These are phyloP conservation scores for Bonia amplexicaulis DNA, from an alignment of 176 grass and related monocot genomes.

Conservation along the genomic window DNA sequence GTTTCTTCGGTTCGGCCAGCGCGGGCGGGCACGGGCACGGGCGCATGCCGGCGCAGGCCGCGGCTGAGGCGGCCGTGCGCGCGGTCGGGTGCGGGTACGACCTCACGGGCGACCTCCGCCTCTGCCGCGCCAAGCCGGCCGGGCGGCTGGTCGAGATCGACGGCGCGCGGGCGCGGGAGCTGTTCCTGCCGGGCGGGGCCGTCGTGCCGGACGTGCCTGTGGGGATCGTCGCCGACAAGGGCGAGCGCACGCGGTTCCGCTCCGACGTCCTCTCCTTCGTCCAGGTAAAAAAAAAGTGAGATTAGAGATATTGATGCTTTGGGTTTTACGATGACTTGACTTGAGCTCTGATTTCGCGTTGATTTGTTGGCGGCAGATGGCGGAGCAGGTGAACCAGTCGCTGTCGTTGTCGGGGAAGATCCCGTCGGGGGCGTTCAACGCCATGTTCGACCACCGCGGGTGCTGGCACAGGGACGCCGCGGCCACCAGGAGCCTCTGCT, in stretches of 20 bases:
- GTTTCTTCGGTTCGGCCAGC: background rate
- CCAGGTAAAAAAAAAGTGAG: conserved; percentile 26
- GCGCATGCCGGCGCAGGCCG: conserved; percentile 45
- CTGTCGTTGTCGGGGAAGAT: conserved; percentile 60
- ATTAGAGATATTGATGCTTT: background rate
- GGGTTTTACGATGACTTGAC: background rate
- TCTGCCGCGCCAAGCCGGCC: conserved; percentile 36
- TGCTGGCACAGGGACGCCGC: conserved; percentile 76
- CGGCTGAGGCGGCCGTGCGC: conserved; percentile 62
- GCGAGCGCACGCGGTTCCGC: conserved; percentile 62
- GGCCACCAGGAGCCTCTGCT: conserved; percentile 59
- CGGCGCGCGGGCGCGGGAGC: conserved; percentile 14
- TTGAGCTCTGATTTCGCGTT: background rate
- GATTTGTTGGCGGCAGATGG: conserved; percentile 40
- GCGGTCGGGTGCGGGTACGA: conserved; percentile 77
- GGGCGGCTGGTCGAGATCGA: conserved; percentile 46
- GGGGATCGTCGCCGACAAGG: conserved; percentile 68
- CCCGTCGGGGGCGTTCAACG: conserved; percentile 74
- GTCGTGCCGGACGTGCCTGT: conserved; percentile 42
- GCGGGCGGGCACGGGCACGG: background rate
- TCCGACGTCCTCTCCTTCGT: conserved; percentile 72
- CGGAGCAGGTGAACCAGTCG: conserved; percentile 70
- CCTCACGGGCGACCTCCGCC: conserved; percentile 43
- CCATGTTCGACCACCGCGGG: conserved; percentile 69
- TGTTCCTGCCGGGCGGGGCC: conserved; percentile 52